Conservation (phyloP, 1,284 basidiomycete genomes). For the Leccinum angustisporum region DNA sequence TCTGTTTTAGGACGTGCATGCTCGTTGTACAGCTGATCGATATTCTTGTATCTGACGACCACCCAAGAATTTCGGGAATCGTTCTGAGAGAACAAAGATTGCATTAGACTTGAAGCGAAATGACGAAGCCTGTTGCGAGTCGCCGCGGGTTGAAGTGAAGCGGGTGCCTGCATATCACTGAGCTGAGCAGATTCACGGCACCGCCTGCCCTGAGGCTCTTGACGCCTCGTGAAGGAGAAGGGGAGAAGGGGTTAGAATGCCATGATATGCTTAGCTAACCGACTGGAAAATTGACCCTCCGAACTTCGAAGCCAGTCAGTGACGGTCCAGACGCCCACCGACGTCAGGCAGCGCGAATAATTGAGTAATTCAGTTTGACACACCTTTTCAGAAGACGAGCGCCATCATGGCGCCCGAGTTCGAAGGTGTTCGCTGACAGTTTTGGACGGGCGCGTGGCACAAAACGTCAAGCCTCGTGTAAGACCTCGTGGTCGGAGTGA, state of each 20-base stretch:
- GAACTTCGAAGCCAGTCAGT: not conserved
- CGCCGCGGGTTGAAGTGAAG: too few species aligned
- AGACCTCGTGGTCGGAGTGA: not conserved
- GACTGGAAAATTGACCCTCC: not conserved
- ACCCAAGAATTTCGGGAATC: not conserved
- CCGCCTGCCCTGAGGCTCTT: not conserved
- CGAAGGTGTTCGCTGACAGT: not conserved
- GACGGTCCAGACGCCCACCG: not conserved
- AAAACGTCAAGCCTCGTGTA: not conserved
- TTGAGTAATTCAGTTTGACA: not conserved
- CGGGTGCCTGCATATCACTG: too few species aligned
- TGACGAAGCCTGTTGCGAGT: too few species aligned
- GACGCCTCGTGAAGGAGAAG: not conserved
- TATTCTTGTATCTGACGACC: not conserved
- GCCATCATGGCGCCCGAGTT: not conserved
- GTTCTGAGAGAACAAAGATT: not conserved
- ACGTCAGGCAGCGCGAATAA: not conserved
- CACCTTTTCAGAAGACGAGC: not conserved
- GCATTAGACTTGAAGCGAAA: not conserved
- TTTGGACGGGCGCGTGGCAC: not conserved
- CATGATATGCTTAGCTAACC: not conserved
- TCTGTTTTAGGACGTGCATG: not conserved
- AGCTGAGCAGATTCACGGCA: not conserved
- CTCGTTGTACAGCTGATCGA: not conserved
- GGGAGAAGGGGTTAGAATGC: not conserved